Base-by-base conservation (phyloP, 495 filamentous ascomycete genomes). In the Trichoderma gamsii region DNA sequence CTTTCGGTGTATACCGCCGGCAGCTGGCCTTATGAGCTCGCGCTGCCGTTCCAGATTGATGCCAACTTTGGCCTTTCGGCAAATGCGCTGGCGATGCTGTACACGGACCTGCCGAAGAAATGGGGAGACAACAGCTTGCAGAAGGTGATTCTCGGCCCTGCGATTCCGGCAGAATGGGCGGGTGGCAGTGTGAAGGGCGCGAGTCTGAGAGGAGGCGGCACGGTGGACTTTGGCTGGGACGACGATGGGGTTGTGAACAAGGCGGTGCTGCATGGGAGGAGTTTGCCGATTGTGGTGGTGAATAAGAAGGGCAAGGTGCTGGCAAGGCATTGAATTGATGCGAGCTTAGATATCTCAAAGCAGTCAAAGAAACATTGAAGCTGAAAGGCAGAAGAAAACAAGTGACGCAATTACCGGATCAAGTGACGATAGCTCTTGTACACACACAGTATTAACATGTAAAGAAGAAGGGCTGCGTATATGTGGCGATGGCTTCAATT, bases 51-150 rank as follows among this genome's bases (percentile, higher is more conserved):
- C 68, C 84, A 86, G 73, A 83, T 84, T 46, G 84, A 86, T 74
- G 84, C 84, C 12, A 86, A 86, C 72, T 86, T 84, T 67, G 84
- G 82, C 6, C 69, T 78, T 5, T 74, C 76, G 46, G 83, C 78
- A 1, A 82, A 81, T 12, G 74, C 83, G 66, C 51, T 83, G 38
- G 71, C 70, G 7, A 83, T 85, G 76, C 71, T 86, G 64, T 77
- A 80, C 68, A 66, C 80, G 41, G 78, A 79, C 69, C 69, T 77
- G 32, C 69, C 71, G 9, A 65, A 44, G 63, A 65, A 21, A 43
- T 41, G 35, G 63, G 63, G 63, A 41, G 35, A 41, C 63, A n/a
- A 43, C 56, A 65, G 63, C 35, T 16, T 61, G 11, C 56, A 61
- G 35, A 65, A 41, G 21, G 63, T 65, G 21, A 44, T 65, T 23